These are phyloP conservation scores for Microbotryum silenes-acaulis DNA, from an alignment of 1,284 basidiomycete genomes.

Conservation along the genomic window DNA sequence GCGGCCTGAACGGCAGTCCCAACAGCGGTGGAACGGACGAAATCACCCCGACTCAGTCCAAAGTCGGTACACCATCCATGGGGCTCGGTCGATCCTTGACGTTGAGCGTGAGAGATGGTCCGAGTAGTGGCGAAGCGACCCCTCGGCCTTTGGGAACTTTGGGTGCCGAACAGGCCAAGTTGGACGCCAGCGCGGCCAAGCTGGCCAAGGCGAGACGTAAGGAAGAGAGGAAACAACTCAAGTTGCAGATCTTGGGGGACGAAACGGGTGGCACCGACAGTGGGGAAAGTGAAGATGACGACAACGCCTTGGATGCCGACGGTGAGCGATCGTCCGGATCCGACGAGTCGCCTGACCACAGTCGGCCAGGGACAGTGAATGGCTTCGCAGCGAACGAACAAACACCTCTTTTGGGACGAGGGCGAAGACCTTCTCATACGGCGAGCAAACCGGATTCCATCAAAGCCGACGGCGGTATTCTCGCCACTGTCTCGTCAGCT, in stretches of 20 bases:
- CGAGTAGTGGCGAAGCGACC: background rate
- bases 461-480: too few relatives aligned
- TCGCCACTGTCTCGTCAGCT: too few relatives aligned
- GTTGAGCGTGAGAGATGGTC: background rate
- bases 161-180: conserved; percentile 9
- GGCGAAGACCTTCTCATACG: background rate
- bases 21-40: conserved; percentile 4
- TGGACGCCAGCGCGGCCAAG: conserved; percentile 6
- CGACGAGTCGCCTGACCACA: background rate
- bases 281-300: conserved; percentile 8
- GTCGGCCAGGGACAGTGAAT: background rate
- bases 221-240: background rate
- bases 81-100: background rate
- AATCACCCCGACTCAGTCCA: conserved; percentile 19
- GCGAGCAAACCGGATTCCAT: too few relatives aligned
- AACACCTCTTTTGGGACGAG: conserved; percentile 16
- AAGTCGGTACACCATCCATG: conserved; percentile 5
- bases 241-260: conserved; percentile 14
- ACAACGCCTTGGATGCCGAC: background rate
- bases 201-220: background rate
- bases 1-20: background rate
- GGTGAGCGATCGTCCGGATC: background rate
- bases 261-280: conserved; percentile 6
- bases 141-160: background rate
- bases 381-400: conserved; percentile 5